phyloP scores from a whole-genome alignment of 176 grass and related monocot species.

The Pontederia paniculata region DNA sequence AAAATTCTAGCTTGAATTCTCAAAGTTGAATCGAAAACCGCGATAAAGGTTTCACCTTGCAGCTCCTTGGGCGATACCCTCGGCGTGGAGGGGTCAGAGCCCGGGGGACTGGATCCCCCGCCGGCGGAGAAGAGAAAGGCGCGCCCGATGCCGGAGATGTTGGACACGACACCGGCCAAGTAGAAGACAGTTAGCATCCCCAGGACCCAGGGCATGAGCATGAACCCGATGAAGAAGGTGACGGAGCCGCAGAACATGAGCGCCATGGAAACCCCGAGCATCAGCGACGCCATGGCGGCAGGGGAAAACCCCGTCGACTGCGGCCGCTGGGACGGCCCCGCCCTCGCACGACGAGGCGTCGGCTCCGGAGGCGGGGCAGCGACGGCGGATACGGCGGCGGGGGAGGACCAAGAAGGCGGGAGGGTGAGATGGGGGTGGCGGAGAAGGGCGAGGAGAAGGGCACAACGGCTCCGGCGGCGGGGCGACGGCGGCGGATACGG shows the following conservation, averaged over 20 bases:
- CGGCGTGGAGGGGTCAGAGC: no score
- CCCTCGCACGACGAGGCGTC: no score
- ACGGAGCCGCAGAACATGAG: neutral
- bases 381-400: neutral
- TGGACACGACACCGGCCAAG: neutral
- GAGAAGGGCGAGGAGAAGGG: neutral
- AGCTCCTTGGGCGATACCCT: no score
- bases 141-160: neutral
- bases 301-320: neutral
- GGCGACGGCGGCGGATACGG: neutral
- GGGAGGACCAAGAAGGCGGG: neutral
- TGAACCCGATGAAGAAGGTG: conserved; percentile 2
- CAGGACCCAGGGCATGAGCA: neutral
- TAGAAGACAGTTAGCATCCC: neutral
- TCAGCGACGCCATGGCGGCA: neutral
- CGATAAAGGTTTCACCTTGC: no score
- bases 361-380: neutral
- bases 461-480: neutral
- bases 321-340: neutral
- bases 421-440: neutral
- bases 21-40: no score
- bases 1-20: no score
- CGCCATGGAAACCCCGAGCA: neutral
- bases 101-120: no score
- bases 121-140: neutral